Conservation (phyloP, 495 filamentous ascomycete species). For the Pyrenula aspistea region DNA sequence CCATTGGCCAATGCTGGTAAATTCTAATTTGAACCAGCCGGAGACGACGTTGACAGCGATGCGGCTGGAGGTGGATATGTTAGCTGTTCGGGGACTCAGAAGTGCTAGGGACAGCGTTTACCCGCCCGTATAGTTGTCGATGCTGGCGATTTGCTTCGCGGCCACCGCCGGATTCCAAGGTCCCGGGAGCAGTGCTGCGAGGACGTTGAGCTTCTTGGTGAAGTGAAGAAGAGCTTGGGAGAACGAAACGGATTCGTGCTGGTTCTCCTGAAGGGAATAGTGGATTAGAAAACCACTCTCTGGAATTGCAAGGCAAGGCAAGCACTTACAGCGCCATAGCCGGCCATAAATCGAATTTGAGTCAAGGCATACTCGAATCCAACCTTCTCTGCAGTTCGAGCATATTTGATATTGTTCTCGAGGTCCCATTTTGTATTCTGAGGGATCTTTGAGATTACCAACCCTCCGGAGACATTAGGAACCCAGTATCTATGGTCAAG, state of each 20-base stretch:
- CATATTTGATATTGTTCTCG: constrained; percentile 29
- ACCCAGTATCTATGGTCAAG: constrained; percentile 27
- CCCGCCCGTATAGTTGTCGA: constrained; percentile 32
- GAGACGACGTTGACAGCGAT: constrained; percentile 35
- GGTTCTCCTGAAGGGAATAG: constrained; percentile 13
- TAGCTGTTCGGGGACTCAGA: background rate
- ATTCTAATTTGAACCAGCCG: constrained; percentile 39
- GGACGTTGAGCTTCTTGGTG: constrained; percentile 29
- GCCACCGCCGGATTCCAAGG: constrained; percentile 37
- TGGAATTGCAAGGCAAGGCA: background rate
- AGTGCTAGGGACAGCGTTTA: background rate
- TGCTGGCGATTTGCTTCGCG: constrained; percentile 36
- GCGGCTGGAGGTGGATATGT: constrained; percentile 8
- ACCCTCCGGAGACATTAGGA: constrained; percentile 34
- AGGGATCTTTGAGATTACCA: constrained; percentile 35
- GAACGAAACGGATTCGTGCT: constrained; percentile 37
- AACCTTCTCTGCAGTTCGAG: constrained; percentile 26
- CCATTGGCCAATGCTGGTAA: constrained; percentile 36
- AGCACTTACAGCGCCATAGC: constrained; percentile 26
- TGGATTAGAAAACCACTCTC: background rate
- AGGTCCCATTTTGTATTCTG: constrained; percentile 33
- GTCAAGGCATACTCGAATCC: constrained; percentile 37
- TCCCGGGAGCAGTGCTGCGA: constrained; percentile 35
- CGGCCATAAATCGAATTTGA: constrained; percentile 35
- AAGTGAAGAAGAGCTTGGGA: constrained; percentile 31